These are phyloP conservation scores for Babesia microti DNA, from an alignment of 169 alveolate species.

Conservation along the genomic window DNA sequence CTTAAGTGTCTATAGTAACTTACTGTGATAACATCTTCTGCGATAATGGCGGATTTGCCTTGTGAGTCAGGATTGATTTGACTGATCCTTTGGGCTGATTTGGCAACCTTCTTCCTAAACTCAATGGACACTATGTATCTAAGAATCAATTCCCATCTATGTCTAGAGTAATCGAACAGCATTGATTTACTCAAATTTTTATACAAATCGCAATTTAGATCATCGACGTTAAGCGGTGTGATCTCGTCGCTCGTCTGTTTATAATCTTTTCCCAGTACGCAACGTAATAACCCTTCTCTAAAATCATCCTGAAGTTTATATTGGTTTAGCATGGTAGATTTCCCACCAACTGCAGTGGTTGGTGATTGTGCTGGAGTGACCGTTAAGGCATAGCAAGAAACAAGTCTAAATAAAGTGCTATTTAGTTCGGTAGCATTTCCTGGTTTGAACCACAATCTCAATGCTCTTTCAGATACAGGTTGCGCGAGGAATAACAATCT, in stretches of 20 bases:
- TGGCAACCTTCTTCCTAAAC: too few relatives aligned
- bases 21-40: conserved; percentile 3
- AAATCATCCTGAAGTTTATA: conserved; percentile 24
- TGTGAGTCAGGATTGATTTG: too few relatives aligned
- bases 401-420: conserved; percentile 26
- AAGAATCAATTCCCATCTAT: too few relatives aligned
- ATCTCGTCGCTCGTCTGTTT: too few relatives aligned
- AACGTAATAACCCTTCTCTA: conserved; percentile 18
- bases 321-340: conserved; percentile 44
- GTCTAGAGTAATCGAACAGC: too few relatives aligned
- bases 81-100: too few relatives aligned
- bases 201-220: too few relatives aligned
- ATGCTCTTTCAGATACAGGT: conserved; percentile 70
- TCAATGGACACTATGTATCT: too few relatives aligned
- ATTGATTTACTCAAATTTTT: too few relatives aligned
- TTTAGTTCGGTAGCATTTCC: conserved; percentile 51
- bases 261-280: too few relatives aligned
- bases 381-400: conserved; percentile 12
- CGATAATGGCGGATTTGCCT: conserved; percentile 8
- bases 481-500: conserved; percentile 61
- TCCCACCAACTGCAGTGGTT: too few relatives aligned
- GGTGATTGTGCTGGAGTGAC: not conserved
- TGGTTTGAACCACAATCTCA: conserved; percentile 66
- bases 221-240: too few relatives aligned
- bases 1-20: conserved; percentile 17